Evolutionary conservation across 768 basidiomycete species (phyloP).

Genomic region (Pholiota molesta): DNA sequence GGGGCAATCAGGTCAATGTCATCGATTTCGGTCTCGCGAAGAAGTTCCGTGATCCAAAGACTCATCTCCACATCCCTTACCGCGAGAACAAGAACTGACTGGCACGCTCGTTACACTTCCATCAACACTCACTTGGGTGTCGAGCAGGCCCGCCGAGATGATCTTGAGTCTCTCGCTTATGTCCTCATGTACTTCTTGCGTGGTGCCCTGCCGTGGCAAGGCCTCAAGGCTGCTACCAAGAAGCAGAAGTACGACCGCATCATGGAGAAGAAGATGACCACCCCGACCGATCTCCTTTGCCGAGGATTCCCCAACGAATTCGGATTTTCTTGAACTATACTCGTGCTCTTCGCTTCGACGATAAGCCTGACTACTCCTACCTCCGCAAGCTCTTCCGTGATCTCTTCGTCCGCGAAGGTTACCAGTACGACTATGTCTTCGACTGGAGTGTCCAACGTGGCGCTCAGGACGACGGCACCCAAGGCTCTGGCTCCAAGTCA

Average conservation of each 20-base stretch:
- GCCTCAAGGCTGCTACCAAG: slow-evolving; percentile 99
- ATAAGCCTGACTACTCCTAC: slow-evolving; percentile 99
- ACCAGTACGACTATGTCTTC: slow-evolving; percentile 99
- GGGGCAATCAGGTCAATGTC: slow-evolving; percentile 99
- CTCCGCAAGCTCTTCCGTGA: slow-evolving; percentile 99
- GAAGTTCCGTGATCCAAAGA: slow-evolving; percentile 99
- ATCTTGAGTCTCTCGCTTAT: slow-evolving; percentile 97
- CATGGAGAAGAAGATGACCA: slow-evolving; percentile 99
- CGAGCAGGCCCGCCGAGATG: slow-evolving; percentile 97
- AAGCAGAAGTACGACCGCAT: slow-evolving; percentile 99
- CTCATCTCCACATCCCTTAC: slow-evolving; percentile 99
- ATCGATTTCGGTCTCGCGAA: slow-evolving; percentile 98
- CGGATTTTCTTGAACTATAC: slow-evolving; percentile 99
- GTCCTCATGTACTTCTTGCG: slow-evolving; percentile 99
- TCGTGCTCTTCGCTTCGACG: slow-evolving; percentile 97
- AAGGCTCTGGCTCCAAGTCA: slow-evolving; percentile 63
- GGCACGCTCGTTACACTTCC: slow-evolving; percentile 99
- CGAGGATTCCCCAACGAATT: slow-evolving; percentile 99
- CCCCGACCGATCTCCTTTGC: slow-evolving; percentile 94
- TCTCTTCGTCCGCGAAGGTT: slow-evolving; percentile 95
- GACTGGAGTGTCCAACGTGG: slow-evolving; percentile 94
- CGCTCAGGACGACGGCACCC: slow-evolving; percentile 65
- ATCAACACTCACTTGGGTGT: slow-evolving; percentile 99
- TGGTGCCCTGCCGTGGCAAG: slow-evolving; percentile 98
- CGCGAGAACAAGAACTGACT: slow-evolving; percentile 99